phyloP scores from a whole-genome alignment of 805 yeast genomes.

The Komagataella kurtzmanii region DNA sequence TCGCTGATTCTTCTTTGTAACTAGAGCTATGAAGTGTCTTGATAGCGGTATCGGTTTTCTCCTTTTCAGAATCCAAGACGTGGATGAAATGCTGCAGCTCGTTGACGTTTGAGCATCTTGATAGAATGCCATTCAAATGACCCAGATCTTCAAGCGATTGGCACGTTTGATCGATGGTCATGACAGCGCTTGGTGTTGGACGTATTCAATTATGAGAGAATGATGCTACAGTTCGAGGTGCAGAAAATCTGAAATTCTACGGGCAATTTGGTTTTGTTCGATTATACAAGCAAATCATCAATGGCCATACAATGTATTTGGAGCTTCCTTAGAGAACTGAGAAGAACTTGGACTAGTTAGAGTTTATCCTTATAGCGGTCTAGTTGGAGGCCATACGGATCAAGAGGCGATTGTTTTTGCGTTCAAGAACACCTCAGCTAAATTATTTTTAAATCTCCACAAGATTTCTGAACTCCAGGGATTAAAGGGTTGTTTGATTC shows the following conservation, averaged over 20 bases:
- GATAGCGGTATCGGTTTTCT: neutral
- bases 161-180: neutral
- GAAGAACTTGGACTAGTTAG: no score
- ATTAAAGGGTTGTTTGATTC: no score
- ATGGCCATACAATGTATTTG: no score
- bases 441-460: no score
- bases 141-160: neutral
- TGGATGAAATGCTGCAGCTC: neutral
- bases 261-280: neutral
- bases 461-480: no score
- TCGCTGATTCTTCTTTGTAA: constrained; percentile 3
- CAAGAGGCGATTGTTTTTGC: no score
- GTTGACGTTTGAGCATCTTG: neutral
- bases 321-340: no score
- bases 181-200: neutral
- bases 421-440: no score
- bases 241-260: neutral
- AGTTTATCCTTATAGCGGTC: no score
- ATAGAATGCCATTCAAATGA: neutral
- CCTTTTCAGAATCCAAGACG: neutral
- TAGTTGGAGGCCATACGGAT: no score
- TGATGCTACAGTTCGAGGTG: neutral
- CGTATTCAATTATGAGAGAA: neutral
- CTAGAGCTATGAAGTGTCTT: neutral
- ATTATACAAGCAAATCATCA: no score